Base-by-base conservation (phyloP, 768 basidiomycete genomes). In the Rhodotorula kratochvilovae region DNA sequence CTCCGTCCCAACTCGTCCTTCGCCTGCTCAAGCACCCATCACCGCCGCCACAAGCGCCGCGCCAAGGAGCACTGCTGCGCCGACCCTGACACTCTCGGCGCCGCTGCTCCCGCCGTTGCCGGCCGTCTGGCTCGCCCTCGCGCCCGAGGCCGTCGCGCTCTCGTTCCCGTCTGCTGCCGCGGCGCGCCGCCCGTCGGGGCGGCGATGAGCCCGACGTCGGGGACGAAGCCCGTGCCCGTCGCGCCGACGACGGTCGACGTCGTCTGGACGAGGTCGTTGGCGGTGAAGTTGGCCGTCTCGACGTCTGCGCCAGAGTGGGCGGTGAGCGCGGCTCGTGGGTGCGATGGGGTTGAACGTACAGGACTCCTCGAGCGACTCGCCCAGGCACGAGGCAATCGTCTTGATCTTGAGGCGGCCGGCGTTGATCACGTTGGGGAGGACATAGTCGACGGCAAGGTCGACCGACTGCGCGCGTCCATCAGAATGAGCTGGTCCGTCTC, bases 381-480 rank as follows among this genome's bases (percentile, higher is more conserved):
- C 84, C 72, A 89, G 77, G 82, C 92, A 96, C 6, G 80, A 72
- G 67, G 87, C 82, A 78, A 94, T 88, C 27, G 89, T 87, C 80
- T 85, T 81, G 70, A 94, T 88, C 57, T 83, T 85, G 82, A 91
- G 88, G 27, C 84, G 72, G 23, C 89, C 90, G 48, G 76, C 75
- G 7, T 87, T 87, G 70, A 91, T 82, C 12, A 90, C 91, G 77
- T 87, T 86, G 5, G 91, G 91, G 25, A 92, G 84, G 77, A 92
- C 87, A 82, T 92, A 92, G 48, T 89, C 90, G 50, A 88, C 89
- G 7, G 91, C 91, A 31, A 93, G 84, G 70, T 92, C 89, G 55
- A 92, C 91, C 2, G 87, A 84, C 79, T 92, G 51, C 29, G n/a
- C 7, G 29, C 11, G 51, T 15, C 5, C 48, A 27, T 88, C 80